Conservation (phyloP, 768 basidiomycete genomes). For the Rhodotorula toruloides region DNA sequence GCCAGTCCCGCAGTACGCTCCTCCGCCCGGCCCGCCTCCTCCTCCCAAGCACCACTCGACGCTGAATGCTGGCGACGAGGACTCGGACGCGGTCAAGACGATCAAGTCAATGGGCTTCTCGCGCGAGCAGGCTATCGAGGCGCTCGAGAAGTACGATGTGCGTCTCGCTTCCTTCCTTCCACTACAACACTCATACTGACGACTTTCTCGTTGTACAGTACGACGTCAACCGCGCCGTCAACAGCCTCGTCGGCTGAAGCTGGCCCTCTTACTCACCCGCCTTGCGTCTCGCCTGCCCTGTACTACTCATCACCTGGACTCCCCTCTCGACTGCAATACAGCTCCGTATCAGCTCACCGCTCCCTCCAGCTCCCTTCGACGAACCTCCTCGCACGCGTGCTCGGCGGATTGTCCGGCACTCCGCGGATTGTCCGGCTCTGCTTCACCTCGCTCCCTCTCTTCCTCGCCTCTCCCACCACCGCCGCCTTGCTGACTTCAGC, state of each 20-base stretch:
- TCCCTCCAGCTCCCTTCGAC: too few species aligned
- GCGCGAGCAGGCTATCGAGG: conserved; percentile 69
- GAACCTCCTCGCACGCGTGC: too few species aligned
- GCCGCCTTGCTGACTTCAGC: too few species aligned
- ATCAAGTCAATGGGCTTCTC: conserved; percentile 87
- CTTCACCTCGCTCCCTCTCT: too few species aligned
- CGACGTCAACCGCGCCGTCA: conserved; percentile 26
- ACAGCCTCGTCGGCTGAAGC: conserved; percentile 15
- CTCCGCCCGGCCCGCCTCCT: conserved; percentile 38
- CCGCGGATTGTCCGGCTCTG: too few species aligned
- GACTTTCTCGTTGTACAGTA: background rate
- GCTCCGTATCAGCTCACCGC: too few species aligned
- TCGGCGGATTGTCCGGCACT: too few species aligned
- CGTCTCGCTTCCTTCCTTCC: background rate
- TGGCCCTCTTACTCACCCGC: background rate
- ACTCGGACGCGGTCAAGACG: conserved; percentile 70
- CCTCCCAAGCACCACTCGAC: background rate
- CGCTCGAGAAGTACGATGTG: conserved; percentile 72
- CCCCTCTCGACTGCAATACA: background rate
- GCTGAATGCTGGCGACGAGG: conserved; percentile 60
- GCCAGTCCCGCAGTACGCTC: conserved; percentile 51
- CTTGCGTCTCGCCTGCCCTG: background rate
- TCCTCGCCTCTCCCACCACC: too few species aligned
- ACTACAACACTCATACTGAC: background rate
- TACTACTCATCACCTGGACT: background rate